Conservation (phyloP, 1,139 yeast species). For the Saccharomycopsis hybrid region DNA sequence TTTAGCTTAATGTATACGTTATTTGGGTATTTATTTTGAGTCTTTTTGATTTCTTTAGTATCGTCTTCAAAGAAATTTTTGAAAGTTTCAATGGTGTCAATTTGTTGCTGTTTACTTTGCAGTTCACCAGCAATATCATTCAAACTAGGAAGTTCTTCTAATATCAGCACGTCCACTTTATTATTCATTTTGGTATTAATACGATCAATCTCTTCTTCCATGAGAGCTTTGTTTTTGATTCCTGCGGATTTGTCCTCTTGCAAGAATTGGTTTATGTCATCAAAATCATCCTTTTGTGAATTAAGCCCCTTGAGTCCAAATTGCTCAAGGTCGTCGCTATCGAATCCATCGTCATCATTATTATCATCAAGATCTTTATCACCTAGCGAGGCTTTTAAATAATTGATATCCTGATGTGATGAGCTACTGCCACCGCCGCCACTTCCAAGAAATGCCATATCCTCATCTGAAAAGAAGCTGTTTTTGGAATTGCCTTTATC, state of each 20-base stretch:
- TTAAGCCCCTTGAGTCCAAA: not conserved
- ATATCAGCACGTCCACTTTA: not conserved
- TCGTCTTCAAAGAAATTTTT: constrained; percentile 13
- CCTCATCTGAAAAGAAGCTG: too few relatives aligned
- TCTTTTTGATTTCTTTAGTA: constrained; percentile 16
- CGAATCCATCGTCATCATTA: constrained; percentile 3
- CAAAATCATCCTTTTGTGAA: constrained; percentile 17
- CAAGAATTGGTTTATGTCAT: constrained; percentile 3
- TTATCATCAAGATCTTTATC: not conserved
- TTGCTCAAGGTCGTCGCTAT: not conserved
- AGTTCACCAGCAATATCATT: constrained; percentile 10
- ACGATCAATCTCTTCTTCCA: not conserved
- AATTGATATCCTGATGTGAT: not conserved
- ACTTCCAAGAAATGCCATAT: too few relatives aligned
- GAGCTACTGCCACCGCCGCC: too few relatives aligned
- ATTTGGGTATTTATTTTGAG: constrained; percentile 8
- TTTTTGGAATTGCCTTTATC: too few relatives aligned
- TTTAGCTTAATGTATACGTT: not conserved
- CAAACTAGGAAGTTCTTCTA: not conserved
- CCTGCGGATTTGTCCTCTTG: constrained; percentile 2
- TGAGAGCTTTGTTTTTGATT: not conserved
- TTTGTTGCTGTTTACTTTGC: not conserved
- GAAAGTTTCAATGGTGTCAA: constrained; percentile 5
- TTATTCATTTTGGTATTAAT: not conserved
- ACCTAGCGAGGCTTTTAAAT: not conserved